These are phyloP conservation scores for Pseudoperonospora humuli DNA, from an alignment of 352 stramenopile genomes.

Conservation along the genomic window DNA sequence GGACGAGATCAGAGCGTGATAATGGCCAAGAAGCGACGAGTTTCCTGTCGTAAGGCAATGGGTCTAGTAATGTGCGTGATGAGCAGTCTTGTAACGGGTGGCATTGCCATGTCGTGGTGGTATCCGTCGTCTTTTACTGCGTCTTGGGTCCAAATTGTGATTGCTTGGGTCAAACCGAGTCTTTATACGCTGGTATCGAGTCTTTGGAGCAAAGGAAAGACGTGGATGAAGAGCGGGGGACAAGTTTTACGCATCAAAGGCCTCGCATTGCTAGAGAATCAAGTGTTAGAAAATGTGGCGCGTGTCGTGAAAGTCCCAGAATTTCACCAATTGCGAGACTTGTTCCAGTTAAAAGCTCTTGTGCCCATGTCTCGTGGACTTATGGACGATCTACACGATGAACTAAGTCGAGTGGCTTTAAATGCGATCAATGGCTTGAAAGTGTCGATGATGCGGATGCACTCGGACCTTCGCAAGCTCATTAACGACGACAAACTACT, in stretches of 20 bases:
- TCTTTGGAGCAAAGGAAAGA: background rate
- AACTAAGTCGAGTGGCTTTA: constrained; percentile 1
- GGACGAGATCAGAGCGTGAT: background rate
- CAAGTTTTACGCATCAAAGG: background rate
- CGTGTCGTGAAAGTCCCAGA: constrained; percentile 1
- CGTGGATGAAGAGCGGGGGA: background rate
- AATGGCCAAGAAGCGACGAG: background rate
- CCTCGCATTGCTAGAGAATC: constrained; percentile 3
- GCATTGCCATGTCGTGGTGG: constrained; percentile 14
- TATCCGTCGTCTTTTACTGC: constrained; percentile 20
- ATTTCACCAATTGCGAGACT: too few relatives aligned
- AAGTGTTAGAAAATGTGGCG: constrained; percentile 3
- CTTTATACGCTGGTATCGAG: background rate
- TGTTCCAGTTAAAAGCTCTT: too few relatives aligned
- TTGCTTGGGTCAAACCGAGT: constrained; percentile 1
- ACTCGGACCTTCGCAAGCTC: background rate
- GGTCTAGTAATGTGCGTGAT: too few relatives aligned
- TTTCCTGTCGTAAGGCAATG: background rate
- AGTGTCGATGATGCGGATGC: constrained; percentile 5
- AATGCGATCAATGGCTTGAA: constrained; percentile 2
- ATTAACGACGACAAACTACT: background rate
- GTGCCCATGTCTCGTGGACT: background rate
- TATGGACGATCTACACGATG: background rate
- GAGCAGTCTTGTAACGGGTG: constrained; percentile 8
- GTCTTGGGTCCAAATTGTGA: constrained; percentile 3